These are phyloP conservation scores for Phragmites australis DNA, from an alignment of 176 grass and related monocot genomes.

Conservation along the genomic window DNA sequence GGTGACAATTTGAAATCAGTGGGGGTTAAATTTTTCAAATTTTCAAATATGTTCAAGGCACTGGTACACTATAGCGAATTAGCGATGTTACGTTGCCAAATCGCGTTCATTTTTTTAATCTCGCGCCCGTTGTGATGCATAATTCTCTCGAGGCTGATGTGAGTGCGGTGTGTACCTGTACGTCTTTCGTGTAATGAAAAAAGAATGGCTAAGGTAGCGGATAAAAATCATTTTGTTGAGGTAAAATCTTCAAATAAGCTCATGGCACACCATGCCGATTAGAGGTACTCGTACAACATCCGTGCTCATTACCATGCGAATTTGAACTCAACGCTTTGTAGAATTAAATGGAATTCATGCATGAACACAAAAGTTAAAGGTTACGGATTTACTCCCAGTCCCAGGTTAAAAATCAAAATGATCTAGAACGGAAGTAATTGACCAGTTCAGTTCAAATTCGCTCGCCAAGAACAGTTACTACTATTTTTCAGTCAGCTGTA, in stretches of 20 bases:
- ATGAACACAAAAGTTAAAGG: background rate
- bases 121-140: too few species aligned
- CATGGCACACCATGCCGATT: background rate
- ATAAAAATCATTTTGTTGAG: background rate
- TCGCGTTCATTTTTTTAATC: too few species aligned
- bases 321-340: conserved; percentile 18
- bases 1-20: background rate
- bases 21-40: background rate
- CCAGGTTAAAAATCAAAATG: background rate
- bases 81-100: background rate
- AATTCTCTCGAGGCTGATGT: too few species aligned
- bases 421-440: background rate
- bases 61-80: background rate
- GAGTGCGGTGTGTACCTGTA: too few species aligned
- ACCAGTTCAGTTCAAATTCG: background rate
- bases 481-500: background rate
- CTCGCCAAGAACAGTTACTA: background rate
- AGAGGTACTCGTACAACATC: background rate
- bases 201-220: background rate
- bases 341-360: conserved; percentile 22
- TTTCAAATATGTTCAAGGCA: background rate
- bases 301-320: background rate
- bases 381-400: background rate
- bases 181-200: too few species aligned
- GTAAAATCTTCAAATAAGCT: background rate